Conservation (phyloP, 495 filamentous ascomycete genomes). For the Penicillium coprophilum region DNA sequence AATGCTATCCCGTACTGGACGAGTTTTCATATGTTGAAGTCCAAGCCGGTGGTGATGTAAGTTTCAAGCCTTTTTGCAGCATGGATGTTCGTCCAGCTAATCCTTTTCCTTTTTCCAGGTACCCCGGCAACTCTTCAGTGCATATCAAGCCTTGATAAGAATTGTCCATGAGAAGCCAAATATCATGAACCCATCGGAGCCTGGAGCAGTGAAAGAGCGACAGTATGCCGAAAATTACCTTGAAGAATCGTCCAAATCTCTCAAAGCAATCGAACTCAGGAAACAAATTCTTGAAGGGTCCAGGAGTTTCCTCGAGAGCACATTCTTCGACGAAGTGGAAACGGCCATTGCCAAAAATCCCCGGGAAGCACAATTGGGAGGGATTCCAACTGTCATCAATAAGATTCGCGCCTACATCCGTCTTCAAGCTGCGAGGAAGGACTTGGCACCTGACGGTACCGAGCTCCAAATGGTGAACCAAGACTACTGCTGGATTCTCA, state of each 20-base stretch:
- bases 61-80: slow-evolving; percentile 12
- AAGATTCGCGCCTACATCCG: slow-evolving; percentile 91
- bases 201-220: slow-evolving; percentile 64
- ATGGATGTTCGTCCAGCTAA: slow-evolving; percentile 18
- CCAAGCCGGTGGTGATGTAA: slow-evolving; percentile 63
- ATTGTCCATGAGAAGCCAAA: slow-evolving; percentile 67
- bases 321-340: slow-evolving; percentile 71
- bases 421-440: slow-evolving; percentile 69
- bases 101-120: slow-evolving; percentile 36
- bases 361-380: slow-evolving; percentile 84
- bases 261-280: slow-evolving; percentile 58
- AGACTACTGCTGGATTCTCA: slow-evolving; percentile 88
- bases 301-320: slow-evolving; percentile 69
- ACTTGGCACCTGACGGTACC: slow-evolving; percentile 71
- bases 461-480: slow-evolving; percentile 68
- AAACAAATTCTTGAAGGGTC: slow-evolving; percentile 78
- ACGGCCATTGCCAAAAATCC: slow-evolving; percentile 75
- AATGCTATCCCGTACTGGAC: slow-evolving; percentile 65
- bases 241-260: slow-evolving; percentile 64
- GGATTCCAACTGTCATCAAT: slow-evolving; percentile 80
- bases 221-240: slow-evolving; percentile 72
- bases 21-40: slow-evolving; percentile 71
- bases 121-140: slow-evolving; percentile 67
- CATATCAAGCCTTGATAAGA: slow-evolving; percentile 73
- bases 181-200: slow-evolving; percentile 50